Percentiles rank a stretch among this genome's conserved stretches.
These are phyloP conservation scores for Bruguiera gymnorhiza DNA, from an alignment of 345 rosid genomes.

Conservation along the genomic window DNA sequence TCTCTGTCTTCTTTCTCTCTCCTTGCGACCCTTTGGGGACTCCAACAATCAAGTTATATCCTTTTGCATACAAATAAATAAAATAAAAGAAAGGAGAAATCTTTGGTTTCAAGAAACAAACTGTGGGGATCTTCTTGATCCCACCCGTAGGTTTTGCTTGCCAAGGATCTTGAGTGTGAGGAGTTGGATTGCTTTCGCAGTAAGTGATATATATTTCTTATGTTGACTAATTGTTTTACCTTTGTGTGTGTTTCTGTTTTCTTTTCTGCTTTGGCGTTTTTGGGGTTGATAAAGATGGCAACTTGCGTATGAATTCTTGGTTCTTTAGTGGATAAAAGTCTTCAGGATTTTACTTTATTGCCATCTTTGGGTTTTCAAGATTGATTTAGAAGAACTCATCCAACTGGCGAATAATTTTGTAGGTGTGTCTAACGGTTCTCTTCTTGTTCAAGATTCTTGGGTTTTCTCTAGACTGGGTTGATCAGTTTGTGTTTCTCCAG, in stretches of 20 bases:
- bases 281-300: background rate
- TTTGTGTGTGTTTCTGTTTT: background rate
- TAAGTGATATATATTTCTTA: slow-evolving; percentile 25
- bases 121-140: background rate
- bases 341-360: background rate
- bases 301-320: slow-evolving; percentile 16
- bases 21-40: background rate
- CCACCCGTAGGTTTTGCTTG: background rate
- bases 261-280: background rate
- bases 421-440: background rate
- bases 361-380: slow-evolving; percentile 15
- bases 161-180: background rate
- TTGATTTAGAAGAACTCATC: slow-evolving; percentile 4
- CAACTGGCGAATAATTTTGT: background rate
- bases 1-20: too few relatives aligned
- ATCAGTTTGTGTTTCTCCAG: background rate
- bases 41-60: background rate
- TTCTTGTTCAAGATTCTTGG: background rate
- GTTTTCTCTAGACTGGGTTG: background rate
- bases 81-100: background rate
- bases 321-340: background rate
- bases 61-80: background rate
- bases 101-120: background rate
- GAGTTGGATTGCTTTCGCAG: slow-evolving; percentile 28
- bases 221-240: background rate